Percentiles rank a stretch among this genome's conserved stretches.
phyloP scores from a whole-genome alignment of 2,329 filamentous ascomycete genomes.

The Colletotrichum paranaense region DNA sequence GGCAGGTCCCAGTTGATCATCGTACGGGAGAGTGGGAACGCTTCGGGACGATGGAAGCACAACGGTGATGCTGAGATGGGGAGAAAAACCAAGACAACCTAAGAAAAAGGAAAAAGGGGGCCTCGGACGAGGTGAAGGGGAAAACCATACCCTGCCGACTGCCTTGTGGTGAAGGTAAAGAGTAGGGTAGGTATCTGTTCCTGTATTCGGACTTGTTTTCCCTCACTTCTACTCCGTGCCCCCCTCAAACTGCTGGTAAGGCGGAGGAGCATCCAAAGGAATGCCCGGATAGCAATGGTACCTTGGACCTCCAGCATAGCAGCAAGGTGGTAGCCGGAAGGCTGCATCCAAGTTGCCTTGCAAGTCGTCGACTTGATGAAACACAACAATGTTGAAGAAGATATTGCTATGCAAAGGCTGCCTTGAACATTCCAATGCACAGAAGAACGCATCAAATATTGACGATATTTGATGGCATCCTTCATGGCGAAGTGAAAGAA shows the following conservation, averaged over 20 bases:
- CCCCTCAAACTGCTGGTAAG: not conserved
- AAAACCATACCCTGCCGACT: not conserved
- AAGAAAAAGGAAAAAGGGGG: slow-evolving; percentile 2
- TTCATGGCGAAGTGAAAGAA: not conserved
- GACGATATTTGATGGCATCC: too few relatives aligned
- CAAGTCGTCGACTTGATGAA: not conserved
- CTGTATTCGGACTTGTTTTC: not conserved
- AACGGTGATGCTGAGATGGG: slow-evolving; percentile 8
- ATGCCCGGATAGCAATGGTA: not conserved
- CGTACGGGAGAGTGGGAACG: slow-evolving; percentile 26
- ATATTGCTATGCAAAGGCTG: not conserved
- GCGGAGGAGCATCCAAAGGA: not conserved
- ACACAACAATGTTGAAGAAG: not conserved
- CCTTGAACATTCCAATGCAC: not conserved
- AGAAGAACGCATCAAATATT: not conserved
- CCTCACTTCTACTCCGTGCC: not conserved
- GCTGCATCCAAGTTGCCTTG: not conserved
- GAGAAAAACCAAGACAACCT: not conserved
- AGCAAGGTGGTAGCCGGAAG: not conserved
- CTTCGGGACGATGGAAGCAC: slow-evolving; percentile 10
- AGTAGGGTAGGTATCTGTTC: not conserved
- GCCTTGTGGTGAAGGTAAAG: not conserved
- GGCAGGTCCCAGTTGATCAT: slow-evolving; percentile 26
- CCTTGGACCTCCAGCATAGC: not conserved
- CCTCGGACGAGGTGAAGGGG: not conserved